Conservation (phyloP, 768 basidiomycete species). For the Boletales sp. region DNA sequence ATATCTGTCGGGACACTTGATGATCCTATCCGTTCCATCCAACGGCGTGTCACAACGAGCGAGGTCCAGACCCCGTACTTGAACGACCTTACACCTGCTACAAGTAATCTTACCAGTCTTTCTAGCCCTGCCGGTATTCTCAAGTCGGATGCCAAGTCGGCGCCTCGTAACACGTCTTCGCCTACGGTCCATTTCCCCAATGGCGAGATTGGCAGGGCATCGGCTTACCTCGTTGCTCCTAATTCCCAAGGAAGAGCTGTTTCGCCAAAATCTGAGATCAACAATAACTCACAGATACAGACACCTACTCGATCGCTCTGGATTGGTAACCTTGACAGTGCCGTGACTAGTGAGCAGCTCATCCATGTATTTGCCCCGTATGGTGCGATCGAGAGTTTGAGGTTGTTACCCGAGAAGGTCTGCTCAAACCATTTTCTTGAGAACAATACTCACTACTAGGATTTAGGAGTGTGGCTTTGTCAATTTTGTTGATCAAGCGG, state of each 20-base stretch:
- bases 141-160: slow-evolving; percentile 54
- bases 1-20: slow-evolving; percentile 88
- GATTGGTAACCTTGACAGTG: slow-evolving; percentile 97
- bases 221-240: slow-evolving; percentile 68
- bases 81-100: slow-evolving; percentile 46
- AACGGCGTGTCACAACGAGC: slow-evolving; percentile 57
- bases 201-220: slow-evolving; percentile 55
- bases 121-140: slow-evolving; percentile 44
- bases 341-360: slow-evolving; percentile 90
- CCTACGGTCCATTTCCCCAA: slow-evolving; percentile 70
- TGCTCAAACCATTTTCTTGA: slow-evolving; percentile 1
- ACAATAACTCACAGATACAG: slow-evolving; percentile 70
- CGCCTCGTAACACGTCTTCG: slow-evolving; percentile 40
- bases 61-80: slow-evolving; percentile 56
- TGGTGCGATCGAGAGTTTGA: slow-evolving; percentile 93
- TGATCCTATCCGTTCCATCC: slow-evolving; percentile 68
- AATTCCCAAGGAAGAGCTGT: slow-evolving; percentile 68
- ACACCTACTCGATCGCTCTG: slow-evolving; percentile 94
- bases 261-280: slow-evolving; percentile 75
- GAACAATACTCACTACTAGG: slow-evolving; percentile 14
- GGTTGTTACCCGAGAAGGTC: slow-evolving; percentile 96
- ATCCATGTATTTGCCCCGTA: slow-evolving; percentile 95
- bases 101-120: slow-evolving; percentile 27
- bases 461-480: slow-evolving; percentile 96
- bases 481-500: slow-evolving; percentile 93